phyloP scores from a whole-genome alignment of 176 grass and related monocot genomes.

The Zea luxurians region DNA sequence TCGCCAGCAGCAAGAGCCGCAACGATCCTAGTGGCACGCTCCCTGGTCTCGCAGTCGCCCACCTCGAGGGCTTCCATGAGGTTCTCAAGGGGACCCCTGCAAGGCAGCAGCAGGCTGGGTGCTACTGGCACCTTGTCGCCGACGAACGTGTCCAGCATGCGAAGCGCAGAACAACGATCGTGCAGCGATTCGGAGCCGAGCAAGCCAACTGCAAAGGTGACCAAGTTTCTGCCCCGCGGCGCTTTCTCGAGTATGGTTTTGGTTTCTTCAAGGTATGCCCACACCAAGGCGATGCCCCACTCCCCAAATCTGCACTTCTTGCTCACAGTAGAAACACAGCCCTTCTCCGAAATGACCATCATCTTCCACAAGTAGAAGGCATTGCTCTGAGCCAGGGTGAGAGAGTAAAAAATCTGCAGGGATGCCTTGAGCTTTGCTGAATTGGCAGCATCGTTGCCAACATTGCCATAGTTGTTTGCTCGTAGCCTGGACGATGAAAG shows the following conservation, averaged over 20 bases:
- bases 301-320: not conserved
- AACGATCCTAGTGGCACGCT: not conserved
- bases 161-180: not conserved
- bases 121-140: not conserved
- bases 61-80: not conserved
- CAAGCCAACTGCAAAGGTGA: not conserved
- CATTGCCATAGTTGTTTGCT: not conserved
- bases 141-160: not conserved
- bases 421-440: not conserved
- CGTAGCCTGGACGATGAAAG: not conserved
- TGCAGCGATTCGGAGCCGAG: not conserved
- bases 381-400: not conserved
- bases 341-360: fast-evolving
- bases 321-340: not conserved
- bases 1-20: not conserved
- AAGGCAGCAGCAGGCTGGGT: not conserved
- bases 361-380: not conserved
- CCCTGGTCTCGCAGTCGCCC: not conserved
- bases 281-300: not conserved
- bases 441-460: not conserved
- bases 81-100: not conserved
- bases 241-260: not conserved
- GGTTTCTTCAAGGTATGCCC: not conserved
- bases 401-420: slow-evolving; percentile 2
- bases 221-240: not conserved